phyloP scores from a whole-genome alignment of 148 eudicot genomes.

The Salicornia ramosissima region DNA sequence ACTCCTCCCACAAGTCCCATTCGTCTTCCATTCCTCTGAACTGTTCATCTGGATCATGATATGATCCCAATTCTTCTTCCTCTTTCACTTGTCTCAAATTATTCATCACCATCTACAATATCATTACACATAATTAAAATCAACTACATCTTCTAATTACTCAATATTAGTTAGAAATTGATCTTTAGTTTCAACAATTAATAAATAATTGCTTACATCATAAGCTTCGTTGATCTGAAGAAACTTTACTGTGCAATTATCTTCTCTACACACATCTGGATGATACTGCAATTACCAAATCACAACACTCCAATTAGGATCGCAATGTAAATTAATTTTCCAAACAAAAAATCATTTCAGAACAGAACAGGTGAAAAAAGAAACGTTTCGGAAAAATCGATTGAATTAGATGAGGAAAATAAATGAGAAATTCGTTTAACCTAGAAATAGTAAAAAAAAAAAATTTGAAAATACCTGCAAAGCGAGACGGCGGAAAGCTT shows the following conservation, averaged over 20 bases:
- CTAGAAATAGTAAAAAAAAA: neutral
- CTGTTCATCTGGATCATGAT: constrained; percentile 37
- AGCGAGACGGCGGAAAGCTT: constrained; percentile 84
- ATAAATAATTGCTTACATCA: constrained; percentile 43
- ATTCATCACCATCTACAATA: constrained; percentile 55
- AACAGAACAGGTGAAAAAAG: neutral
- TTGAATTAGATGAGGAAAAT: neutral
- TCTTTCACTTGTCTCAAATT: constrained; percentile 37
- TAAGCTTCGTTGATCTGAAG: constrained; percentile 81
- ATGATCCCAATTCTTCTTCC: constrained; percentile 23
- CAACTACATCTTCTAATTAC: neutral
- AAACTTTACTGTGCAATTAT: constrained; percentile 57
- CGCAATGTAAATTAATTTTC: too few species aligned
- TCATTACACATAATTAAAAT: neutral
- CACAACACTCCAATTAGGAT: neutral
- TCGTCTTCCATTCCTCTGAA: constrained; percentile 60
- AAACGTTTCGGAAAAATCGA: neutral
- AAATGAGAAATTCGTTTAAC: neutral
- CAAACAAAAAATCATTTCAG: too few species aligned
- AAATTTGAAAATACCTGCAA: constrained; percentile 43
- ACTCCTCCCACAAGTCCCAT: constrained; percentile 78
- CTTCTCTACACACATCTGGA: constrained; percentile 86
- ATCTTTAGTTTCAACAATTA: neutral
- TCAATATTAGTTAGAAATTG: neutral
- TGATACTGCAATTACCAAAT: constrained; percentile 56